Conservation (phyloP, 2,329 filamentous ascomycete species). For the Fusarium sp. region DNA sequence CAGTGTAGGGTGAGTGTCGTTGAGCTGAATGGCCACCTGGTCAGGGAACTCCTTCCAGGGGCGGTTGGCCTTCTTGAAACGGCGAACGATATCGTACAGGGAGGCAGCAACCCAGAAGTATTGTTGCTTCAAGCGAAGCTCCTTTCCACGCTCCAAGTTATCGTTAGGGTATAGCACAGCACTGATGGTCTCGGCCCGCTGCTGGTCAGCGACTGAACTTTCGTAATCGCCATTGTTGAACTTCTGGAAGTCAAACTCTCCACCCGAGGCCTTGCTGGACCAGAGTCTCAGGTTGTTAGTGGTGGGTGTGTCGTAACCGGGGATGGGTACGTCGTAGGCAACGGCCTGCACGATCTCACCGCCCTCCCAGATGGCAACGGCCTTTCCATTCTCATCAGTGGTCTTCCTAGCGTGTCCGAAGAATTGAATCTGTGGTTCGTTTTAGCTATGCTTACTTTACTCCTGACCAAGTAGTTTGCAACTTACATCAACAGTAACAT, state of each 20-base stretch:
- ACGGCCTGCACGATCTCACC: slow-evolving; percentile 94
- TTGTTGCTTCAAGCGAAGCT: slow-evolving; percentile 97
- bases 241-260: slow-evolving; percentile 99
- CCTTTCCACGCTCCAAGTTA: slow-evolving; percentile 95
- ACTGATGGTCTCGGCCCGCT: slow-evolving; percentile 98
- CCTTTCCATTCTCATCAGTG: slow-evolving; percentile 83
- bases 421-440: slow-evolving; percentile 81
- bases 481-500: slow-evolving; percentile 88
- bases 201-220: slow-evolving; percentile 97
- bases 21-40: slow-evolving; percentile 96
- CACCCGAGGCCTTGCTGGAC: slow-evolving; percentile 97
- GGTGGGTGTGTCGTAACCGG: slow-evolving; percentile 88
- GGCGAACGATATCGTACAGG: slow-evolving; percentile 93
- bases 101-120: slow-evolving; percentile 99
- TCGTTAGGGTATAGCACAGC: slow-evolving; percentile 98
- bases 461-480: background rate
- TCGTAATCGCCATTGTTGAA: slow-evolving; percentile 99
- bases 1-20: slow-evolving; percentile 96
- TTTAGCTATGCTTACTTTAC: slow-evolving; percentile 19
- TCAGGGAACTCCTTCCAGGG: slow-evolving; percentile 93
- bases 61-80: slow-evolving; percentile 97
- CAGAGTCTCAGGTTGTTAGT: slow-evolving; percentile 98
- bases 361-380: slow-evolving; percentile 85
- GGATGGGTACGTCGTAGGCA: slow-evolving; percentile 93
- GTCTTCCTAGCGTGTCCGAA: slow-evolving; percentile 86